phyloP scores from a whole-genome alignment of 176 grass and related monocot genomes.

The Oryza longistaminata region DNA sequence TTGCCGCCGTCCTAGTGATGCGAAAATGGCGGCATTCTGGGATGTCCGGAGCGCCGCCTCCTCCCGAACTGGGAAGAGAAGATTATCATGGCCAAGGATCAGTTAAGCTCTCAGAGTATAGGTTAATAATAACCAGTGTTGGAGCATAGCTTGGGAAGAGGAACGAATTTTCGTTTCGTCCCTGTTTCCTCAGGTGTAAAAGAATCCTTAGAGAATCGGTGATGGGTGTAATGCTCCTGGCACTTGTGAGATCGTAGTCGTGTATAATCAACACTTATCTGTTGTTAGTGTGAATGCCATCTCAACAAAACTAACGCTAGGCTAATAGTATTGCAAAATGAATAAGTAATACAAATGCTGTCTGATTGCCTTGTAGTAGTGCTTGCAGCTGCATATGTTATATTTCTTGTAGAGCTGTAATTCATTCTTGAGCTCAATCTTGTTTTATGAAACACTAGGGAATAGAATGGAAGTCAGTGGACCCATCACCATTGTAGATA shows the following conservation, averaged over 20 bases:
- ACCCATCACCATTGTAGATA: neutral
- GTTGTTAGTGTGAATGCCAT: neutral
- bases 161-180: neutral
- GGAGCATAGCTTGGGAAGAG: neutral
- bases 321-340: neutral
- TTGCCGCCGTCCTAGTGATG: conserved; percentile 4
- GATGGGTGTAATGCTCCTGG: neutral
- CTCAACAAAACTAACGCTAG: neutral
- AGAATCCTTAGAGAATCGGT: conserved; percentile 13
- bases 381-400: neutral
- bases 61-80: conserved; percentile 48
- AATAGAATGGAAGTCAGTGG: neutral
- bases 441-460: neutral
- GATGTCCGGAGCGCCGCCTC: conserved; percentile 24
- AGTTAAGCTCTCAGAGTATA: conserved; percentile 67
- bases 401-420: neutral
- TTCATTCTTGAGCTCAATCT: neutral
- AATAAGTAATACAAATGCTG: neutral
- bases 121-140: conserved; percentile 13
- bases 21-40: conserved; percentile 28
- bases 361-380: neutral
- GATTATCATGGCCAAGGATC: conserved; percentile 75
- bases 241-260: neutral
- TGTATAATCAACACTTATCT: neutral
- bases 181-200: conserved; percentile 18